These are phyloP conservation scores for Mrakia frigida DNA, from an alignment of 768 basidiomycete species.

Conservation along the genomic window DNA sequence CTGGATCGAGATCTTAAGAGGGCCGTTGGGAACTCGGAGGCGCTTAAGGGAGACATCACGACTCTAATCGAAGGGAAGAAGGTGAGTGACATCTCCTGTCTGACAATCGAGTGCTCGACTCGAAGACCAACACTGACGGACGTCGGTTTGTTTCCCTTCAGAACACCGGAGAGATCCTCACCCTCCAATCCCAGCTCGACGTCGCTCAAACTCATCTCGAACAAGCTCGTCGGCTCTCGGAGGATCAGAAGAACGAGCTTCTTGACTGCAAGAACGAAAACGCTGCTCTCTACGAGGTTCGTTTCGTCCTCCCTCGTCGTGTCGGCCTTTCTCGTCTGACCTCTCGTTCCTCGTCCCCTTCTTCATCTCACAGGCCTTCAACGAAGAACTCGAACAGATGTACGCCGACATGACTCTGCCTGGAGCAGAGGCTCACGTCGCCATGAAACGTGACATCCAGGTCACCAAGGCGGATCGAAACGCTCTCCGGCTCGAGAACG, in stretches of 20 bases:
- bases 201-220: slow-evolving; percentile 20
- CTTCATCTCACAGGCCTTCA: slow-evolving; percentile 19
- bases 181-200: slow-evolving; percentile 16
- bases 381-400: slow-evolving; percentile 33
- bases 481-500: slow-evolving; percentile 29
- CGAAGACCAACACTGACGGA: not conserved
- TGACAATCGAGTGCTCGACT: not conserved
- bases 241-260: slow-evolving; percentile 25
- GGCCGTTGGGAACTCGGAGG: slow-evolving; percentile 4
- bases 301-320: not conserved
- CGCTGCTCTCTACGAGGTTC: slow-evolving; percentile 29
- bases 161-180: not conserved
- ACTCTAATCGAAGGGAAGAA: slow-evolving; percentile 6
- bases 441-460: slow-evolving; percentile 32
- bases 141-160: not conserved
- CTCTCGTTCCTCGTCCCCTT: not conserved
- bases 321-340: not conserved
- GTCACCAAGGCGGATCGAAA: slow-evolving; percentile 32
- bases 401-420: slow-evolving; percentile 33
- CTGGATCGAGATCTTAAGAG: slow-evolving; percentile 16
- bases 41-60: slow-evolving; percentile 6
- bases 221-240: slow-evolving; percentile 12
- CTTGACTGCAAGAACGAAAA: slow-evolving; percentile 32
- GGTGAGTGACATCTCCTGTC: not conserved
- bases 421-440: slow-evolving; percentile 30